Evolutionary conservation across 2,329 filamentous ascomycete genomes (phyloP).

Genomic region (Ascochyta fabae): DNA sequence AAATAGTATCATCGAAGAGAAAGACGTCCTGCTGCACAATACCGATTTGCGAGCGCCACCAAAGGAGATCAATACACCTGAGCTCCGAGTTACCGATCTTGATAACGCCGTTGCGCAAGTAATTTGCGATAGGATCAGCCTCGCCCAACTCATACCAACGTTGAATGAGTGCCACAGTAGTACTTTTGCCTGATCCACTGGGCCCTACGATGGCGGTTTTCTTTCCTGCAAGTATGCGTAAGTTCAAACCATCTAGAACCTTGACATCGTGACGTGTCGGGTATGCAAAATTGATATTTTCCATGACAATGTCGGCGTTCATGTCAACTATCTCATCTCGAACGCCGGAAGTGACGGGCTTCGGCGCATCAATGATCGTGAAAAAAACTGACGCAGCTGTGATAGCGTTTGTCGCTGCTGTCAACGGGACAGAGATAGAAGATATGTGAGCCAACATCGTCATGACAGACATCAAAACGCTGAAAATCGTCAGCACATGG

Average conservation of each 20-base stretch:
- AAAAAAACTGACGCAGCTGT: constrained; percentile 32
- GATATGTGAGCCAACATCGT: constrained; percentile 29
- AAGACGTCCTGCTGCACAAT: constrained; percentile 91
- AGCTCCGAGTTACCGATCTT: constrained; percentile 62
- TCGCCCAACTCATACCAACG: constrained; percentile 73
- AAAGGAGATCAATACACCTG: constrained; percentile 78
- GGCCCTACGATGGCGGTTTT: constrained; percentile 90
- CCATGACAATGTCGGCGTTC: constrained; percentile 32
- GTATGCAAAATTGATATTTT: constrained; percentile 35
- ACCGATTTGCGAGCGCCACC: constrained; percentile 88
- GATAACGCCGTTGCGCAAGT: constrained; percentile 31
- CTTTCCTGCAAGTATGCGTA: constrained; percentile 85
- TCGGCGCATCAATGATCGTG: constrained; percentile 33
- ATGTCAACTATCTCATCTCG: constrained; percentile 19
- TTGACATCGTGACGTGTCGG: constrained; percentile 73
- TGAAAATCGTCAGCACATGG: constrained; percentile 7
- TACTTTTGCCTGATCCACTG: constrained; percentile 91
- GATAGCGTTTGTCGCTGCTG: constrained; percentile 23
- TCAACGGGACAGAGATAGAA: constrained; percentile 28
- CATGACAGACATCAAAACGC: constrained; percentile 33
- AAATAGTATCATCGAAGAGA: constrained; percentile 86
- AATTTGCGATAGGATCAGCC: constrained; percentile 22
- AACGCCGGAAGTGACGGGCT: constrained; percentile 19
- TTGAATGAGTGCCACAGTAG: constrained; percentile 88
- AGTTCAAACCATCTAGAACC: constrained; percentile 80